Percentiles rank a stretch among this genome's conserved stretches.
Evolutionary conservation across 495 filamentous ascomycete species (phyloP).

Genomic region (Letharia columbiana): DNA sequence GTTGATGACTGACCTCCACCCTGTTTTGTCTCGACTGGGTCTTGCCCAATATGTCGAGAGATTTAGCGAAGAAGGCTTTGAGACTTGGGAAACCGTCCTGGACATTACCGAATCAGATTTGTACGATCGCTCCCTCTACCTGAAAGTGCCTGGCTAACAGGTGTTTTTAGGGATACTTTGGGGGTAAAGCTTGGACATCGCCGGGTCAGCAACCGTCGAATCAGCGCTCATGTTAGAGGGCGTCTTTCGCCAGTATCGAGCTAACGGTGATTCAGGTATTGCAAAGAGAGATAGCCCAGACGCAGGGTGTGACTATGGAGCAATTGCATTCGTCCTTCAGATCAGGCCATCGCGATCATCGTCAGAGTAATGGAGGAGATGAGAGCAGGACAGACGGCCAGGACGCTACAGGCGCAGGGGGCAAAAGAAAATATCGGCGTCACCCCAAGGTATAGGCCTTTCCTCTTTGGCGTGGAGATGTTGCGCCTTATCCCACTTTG

Average conservation of each 20-base stretch:
- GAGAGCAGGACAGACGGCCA: constrained; percentile 27
- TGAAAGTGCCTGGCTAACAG: neutral
- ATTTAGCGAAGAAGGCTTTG: constrained; percentile 74
- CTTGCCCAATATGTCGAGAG: constrained; percentile 61
- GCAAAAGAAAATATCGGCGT: constrained; percentile 67
- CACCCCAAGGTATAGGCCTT: constrained; percentile 57
- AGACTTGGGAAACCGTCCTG: constrained; percentile 70
- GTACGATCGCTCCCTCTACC: constrained; percentile 31
- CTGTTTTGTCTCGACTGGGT: constrained; percentile 61
- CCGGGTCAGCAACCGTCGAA: constrained; percentile 38
- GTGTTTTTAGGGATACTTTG: constrained; percentile 46
- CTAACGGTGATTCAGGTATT: constrained; percentile 24
- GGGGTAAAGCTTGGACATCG: constrained; percentile 71
- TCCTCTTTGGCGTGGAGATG: neutral
- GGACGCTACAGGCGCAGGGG: constrained; percentile 20
- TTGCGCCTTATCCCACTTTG: neutral
- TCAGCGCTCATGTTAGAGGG: neutral
- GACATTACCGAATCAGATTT: constrained; percentile 78
- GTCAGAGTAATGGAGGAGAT: constrained; percentile 13
- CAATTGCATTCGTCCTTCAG: constrained; percentile 32
- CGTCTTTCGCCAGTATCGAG: neutral
- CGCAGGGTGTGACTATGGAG: constrained; percentile 41
- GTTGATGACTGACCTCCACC: constrained; percentile 49
- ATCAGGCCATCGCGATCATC: constrained; percentile 25
- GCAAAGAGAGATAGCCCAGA: constrained; percentile 48